phyloP scores from a whole-genome alignment of 768 basidiomycete genomes.

The Psilocybe subaeruginosa region DNA sequence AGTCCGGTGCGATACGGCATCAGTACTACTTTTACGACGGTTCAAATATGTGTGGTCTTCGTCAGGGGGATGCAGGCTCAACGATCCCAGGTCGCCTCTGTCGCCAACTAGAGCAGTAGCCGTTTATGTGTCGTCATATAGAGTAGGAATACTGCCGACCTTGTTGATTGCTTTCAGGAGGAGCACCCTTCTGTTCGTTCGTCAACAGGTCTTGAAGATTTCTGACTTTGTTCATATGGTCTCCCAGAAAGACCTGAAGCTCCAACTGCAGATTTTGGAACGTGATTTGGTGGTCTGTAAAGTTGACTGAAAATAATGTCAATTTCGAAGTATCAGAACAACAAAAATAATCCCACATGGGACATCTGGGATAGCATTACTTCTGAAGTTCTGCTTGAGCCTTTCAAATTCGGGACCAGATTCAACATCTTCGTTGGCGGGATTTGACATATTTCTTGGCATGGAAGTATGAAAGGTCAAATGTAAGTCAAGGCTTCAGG shows the following conservation, averaged over 20 bases:
- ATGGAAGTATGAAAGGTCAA: neutral
- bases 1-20: slow-evolving; percentile 10
- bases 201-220: slow-evolving; percentile 16
- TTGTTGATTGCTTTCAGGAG: slow-evolving; percentile 7
- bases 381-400: slow-evolving; percentile 24
- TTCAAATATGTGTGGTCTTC: neutral
- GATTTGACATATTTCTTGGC: slow-evolving; percentile 12
- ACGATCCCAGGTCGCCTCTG: neutral
- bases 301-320: slow-evolving; percentile 12
- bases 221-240: slow-evolving; percentile 21
- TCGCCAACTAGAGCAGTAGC: neutral
- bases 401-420: slow-evolving; percentile 22
- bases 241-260: slow-evolving; percentile 23
- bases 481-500: neutral
- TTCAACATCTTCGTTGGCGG: slow-evolving; percentile 20
- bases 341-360: slow-evolving; percentile 12
- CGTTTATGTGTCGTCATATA: neutral
- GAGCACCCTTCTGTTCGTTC: slow-evolving; percentile 4
- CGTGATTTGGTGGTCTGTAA: slow-evolving; percentile 16
- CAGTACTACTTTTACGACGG: neutral
- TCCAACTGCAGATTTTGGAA: slow-evolving; percentile 27
- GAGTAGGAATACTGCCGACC: neutral
- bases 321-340: neutral
- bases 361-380: slow-evolving; percentile 15
- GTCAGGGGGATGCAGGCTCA: slow-evolving; percentile 6